phyloP scores from a whole-genome alignment of 2,329 filamentous ascomycete species.

The Ceratocystis albifundus region DNA sequence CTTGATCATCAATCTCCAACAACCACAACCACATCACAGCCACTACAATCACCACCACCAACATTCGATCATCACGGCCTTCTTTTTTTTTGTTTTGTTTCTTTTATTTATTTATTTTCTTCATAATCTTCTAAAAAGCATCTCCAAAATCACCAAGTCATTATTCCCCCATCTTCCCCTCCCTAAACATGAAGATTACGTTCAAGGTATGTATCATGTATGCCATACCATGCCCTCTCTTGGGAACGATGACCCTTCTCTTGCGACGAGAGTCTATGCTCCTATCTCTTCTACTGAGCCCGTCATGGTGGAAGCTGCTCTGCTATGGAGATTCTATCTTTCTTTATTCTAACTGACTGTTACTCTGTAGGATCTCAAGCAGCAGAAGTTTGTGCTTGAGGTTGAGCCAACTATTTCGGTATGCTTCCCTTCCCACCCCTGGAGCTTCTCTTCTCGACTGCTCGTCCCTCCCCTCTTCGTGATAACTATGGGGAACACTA shows the following conservation, averaged over 20 bases:
- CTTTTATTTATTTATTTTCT: constrained; percentile 5
- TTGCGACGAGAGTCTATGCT: too few species aligned
- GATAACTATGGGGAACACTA: not conserved
- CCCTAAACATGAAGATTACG: constrained; percentile 53
- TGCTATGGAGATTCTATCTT: constrained; percentile 12
- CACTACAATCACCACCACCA: too few species aligned
- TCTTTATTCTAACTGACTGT: not conserved
- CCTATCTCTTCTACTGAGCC: too few species aligned
- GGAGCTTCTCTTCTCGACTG: constrained; percentile 18
- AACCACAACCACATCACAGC: too few species aligned
- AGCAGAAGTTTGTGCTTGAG: constrained; percentile 95
- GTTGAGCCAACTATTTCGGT: constrained; percentile 81
- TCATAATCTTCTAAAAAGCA: not conserved
- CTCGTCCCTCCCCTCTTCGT: not conserved
- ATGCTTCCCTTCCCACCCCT: constrained; percentile 36
- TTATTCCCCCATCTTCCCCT: not conserved
- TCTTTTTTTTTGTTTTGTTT: too few species aligned
- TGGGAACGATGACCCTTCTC: too few species aligned
- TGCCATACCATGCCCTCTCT: constrained; percentile 16
- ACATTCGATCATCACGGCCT: not conserved
- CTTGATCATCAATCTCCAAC: not conserved
- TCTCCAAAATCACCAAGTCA: too few species aligned
- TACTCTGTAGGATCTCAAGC: constrained; percentile 72
- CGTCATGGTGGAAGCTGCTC: not conserved
- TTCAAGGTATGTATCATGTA: constrained; percentile 54